These are phyloP conservation scores for Ustilaginoidea virens DNA, from an alignment of 2,329 filamentous ascomycete species.

Conservation along the genomic window DNA sequence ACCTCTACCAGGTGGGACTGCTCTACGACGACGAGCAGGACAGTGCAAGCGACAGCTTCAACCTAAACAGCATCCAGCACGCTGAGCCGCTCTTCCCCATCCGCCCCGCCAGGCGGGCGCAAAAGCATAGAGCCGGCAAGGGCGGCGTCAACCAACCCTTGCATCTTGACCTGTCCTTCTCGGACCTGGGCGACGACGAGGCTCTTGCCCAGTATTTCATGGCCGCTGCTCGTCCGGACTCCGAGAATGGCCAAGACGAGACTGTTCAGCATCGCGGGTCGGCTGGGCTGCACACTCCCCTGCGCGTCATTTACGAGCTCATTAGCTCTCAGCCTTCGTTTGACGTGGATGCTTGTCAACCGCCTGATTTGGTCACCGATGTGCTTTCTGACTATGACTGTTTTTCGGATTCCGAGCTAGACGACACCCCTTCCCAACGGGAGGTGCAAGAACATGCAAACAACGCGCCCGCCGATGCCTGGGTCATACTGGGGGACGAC, in stretches of 20 bases:
- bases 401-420: slow-evolving; percentile 20
- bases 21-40: slow-evolving; percentile 24
- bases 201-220: slow-evolving; percentile 21
- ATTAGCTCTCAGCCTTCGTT: slow-evolving; percentile 16
- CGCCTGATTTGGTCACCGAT: slow-evolving; percentile 19
- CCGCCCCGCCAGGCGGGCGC: slow-evolving; percentile 18
- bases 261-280: slow-evolving; percentile 6
- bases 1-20: slow-evolving; percentile 28
- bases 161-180: slow-evolving; percentile 25
- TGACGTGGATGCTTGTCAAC: slow-evolving; percentile 20
- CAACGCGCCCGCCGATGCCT: slow-evolving; percentile 17
- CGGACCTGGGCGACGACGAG: slow-evolving; percentile 24
- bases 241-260: slow-evolving; percentile 9
- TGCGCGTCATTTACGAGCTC: slow-evolving; percentile 26
- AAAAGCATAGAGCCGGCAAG: slow-evolving; percentile 13
- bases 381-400: slow-evolving; percentile 20
- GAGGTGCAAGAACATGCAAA: slow-evolving; percentile 15
- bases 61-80: slow-evolving; percentile 22
- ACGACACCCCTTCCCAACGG: slow-evolving; percentile 15
- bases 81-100: slow-evolving; percentile 23
- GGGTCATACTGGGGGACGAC: slow-evolving; percentile 30
- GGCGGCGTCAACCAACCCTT: slow-evolving; percentile 9
- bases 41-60: slow-evolving; percentile 17
- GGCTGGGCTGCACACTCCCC: slow-evolving; percentile 13
- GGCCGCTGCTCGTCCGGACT: slow-evolving; percentile 7